A percentile compares a stretch with the other conserved stretches of the same genome.
phyloP scores from a whole-genome alignment of 225 moss, liverwort and hornwort species.

The Thuidium tamariscinum region DNA sequence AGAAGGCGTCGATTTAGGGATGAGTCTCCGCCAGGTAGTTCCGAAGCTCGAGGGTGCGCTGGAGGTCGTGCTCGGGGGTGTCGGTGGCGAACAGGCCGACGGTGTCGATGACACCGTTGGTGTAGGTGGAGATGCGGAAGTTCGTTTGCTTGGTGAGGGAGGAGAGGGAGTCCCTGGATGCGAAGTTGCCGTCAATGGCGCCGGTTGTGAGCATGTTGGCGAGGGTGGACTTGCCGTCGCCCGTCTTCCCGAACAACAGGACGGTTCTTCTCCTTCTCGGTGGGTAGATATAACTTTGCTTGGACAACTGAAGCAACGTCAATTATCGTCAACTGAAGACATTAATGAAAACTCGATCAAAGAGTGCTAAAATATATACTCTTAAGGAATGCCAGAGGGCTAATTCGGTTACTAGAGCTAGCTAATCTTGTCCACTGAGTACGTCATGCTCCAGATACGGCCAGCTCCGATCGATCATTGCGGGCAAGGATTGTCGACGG shows the following conservation, averaged over 20 bases:
- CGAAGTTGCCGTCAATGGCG: not conserved
- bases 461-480: not conserved
- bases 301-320: no score
- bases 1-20: not conserved
- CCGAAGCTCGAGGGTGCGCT: not conserved
- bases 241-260: not conserved
- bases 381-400: not conserved
- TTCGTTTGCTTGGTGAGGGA: not conserved
- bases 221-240: not conserved
- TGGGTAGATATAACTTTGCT: not conserved
- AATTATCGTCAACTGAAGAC: not conserved
- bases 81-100: not conserved
- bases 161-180: not conserved
- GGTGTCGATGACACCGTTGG: not conserved
- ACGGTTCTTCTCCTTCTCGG: not conserved
- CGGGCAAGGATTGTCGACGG: no score
- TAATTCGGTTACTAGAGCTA: not conserved
- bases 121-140: not conserved
- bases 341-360: no score
- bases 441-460: not conserved
- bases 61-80: not conserved
- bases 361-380: not conserved
- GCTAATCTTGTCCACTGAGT: no score
- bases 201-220: not conserved
- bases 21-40: not conserved